These are phyloP conservation scores for Lasiodiplodia theobromae DNA, from an alignment of 2,329 filamentous ascomycete genomes.

Conservation along the genomic window DNA sequence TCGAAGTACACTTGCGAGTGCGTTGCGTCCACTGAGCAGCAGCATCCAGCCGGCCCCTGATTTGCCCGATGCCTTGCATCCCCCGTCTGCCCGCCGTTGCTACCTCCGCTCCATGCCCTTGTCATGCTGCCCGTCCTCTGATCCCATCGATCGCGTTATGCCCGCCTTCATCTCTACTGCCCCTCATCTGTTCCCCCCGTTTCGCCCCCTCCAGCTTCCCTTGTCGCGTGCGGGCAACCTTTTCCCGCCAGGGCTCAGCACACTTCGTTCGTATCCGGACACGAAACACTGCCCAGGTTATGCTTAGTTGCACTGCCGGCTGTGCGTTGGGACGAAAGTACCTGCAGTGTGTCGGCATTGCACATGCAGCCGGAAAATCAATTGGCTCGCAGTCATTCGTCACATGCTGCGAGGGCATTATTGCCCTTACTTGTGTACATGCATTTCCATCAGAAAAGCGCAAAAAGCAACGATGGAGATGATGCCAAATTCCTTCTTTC, in stretches of 20 bases:
- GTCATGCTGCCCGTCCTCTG: background rate
- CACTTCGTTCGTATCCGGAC: background rate
- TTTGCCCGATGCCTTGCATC: slow-evolving; percentile 16
- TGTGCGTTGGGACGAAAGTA: background rate
- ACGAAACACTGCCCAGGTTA: slow-evolving; percentile 6
- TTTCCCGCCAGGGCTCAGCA: background rate
- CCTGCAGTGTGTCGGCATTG: background rate
- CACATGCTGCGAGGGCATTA: background rate
- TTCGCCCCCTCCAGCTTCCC: background rate
- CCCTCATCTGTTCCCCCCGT: background rate
- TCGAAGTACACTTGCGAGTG: background rate
- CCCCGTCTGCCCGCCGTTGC: background rate
- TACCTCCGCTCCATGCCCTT: background rate
- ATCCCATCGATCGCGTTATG: slow-evolving; percentile 7
- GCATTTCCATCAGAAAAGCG: background rate
- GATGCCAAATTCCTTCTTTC: background rate
- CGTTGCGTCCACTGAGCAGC: background rate
- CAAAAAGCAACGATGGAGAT: background rate
- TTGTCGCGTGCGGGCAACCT: background rate
- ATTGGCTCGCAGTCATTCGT: background rate
- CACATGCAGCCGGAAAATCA: background rate
- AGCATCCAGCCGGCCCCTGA: background rate
- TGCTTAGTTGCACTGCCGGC: slow-evolving; percentile 11
- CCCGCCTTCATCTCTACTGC: background rate
- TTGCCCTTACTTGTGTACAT: background rate